Percentiles rank a stretch among this genome's conserved stretches.
phyloP scores from a whole-genome alignment of 164 flowering plant genomes.

The Dillenia suffruticosa region DNA sequence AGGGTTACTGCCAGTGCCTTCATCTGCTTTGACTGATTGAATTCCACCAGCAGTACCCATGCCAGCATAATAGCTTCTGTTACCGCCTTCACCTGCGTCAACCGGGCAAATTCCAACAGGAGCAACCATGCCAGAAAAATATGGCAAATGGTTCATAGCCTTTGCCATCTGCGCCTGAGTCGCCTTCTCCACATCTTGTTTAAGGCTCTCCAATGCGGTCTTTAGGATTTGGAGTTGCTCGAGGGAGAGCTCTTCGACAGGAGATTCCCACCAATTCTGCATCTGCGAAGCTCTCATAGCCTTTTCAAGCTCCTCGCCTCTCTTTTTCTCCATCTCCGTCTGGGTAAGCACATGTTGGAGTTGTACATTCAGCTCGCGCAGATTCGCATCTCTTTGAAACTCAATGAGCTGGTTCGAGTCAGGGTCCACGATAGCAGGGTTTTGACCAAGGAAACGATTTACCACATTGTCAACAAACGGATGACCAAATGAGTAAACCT shows the following conservation, averaged over 20 bases:
- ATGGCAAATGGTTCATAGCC: neutral
- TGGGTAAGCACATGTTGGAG: neutral
- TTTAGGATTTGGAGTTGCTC: slow-evolving; percentile 1
- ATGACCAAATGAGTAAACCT: slow-evolving; percentile 10
- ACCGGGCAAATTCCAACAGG: no score
- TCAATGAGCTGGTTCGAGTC: neutral
- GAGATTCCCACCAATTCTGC: slow-evolving; percentile 7
- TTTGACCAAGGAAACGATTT: slow-evolving; percentile 1
- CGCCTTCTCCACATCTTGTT: neutral
- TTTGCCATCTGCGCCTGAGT: neutral
- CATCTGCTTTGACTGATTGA: no score
- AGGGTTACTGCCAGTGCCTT: no score
- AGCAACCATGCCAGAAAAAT: no score
- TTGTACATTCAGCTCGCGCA: slow-evolving; percentile 1
- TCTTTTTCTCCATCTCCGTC: neutral
- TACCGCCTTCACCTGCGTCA: no score
- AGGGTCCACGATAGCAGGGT: neutral
- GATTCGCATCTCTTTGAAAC: neutral
- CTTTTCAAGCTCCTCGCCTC: neutral
- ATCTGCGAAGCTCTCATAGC: neutral
- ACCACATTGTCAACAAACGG: slow-evolving; percentile 3
- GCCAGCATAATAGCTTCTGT: no score
- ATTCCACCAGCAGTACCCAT: no score
- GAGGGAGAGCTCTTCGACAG: neutral
- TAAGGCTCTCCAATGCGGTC: neutral